These are phyloP conservation scores for Nepenthes gracilis DNA, from an alignment of 148 eudicot species.

Conservation along the genomic window DNA sequence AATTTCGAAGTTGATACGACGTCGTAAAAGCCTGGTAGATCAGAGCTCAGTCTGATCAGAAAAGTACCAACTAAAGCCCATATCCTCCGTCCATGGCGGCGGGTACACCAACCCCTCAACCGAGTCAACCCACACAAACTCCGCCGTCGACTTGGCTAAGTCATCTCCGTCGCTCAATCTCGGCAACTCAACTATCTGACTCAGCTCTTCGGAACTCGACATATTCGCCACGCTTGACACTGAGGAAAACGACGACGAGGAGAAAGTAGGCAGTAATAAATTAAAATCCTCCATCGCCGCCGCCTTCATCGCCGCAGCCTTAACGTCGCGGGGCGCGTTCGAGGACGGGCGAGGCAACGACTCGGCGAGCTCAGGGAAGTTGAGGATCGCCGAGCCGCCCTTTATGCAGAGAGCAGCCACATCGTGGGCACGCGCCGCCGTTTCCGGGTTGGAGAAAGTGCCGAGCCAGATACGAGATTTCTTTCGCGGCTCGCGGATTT, in stretches of 20 bases:
- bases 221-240: not conserved
- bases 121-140: slow-evolving; percentile 22
- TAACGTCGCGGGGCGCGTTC: slow-evolving; percentile 34
- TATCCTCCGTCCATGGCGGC: slow-evolving; percentile 13
- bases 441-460: slow-evolving; percentile 47
- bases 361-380: slow-evolving; percentile 42
- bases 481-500: slow-evolving; percentile 46
- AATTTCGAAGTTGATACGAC: too few species aligned
- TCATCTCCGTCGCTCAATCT: slow-evolving; percentile 23
- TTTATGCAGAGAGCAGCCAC: slow-evolving; percentile 44
- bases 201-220: slow-evolving; percentile 17
- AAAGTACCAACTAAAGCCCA: slow-evolving; percentile 7
- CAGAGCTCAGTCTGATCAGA: slow-evolving; percentile 1
- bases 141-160: slow-evolving; percentile 19
- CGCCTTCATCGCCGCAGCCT: slow-evolving; percentile 53
- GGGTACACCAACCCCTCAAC: slow-evolving; percentile 13
- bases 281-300: slow-evolving; percentile 32
- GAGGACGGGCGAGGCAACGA: slow-evolving; percentile 44
- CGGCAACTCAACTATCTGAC: slow-evolving; percentile 30
- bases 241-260: not conserved
- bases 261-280: not conserved
- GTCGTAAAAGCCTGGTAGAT: not conserved
- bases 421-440: slow-evolving; percentile 72
- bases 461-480: slow-evolving; percentile 64
- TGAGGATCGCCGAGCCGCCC: slow-evolving; percentile 40